A percentile compares a stretch with the other conserved stretches of the same genome.
Conservation (phyloP, 257 asterid genomes). For the Solanum peruvianum region DNA sequence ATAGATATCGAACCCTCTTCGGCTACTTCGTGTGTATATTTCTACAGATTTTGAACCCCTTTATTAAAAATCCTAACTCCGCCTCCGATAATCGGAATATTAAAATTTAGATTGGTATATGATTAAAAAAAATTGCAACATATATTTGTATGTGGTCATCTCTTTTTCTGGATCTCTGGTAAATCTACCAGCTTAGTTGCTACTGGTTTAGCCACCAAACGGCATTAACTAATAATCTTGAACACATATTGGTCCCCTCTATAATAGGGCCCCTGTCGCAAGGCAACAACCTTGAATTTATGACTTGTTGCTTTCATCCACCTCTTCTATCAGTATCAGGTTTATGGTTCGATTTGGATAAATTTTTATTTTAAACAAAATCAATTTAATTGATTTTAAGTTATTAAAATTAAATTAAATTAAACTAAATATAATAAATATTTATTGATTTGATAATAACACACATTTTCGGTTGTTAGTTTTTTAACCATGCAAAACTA, state of each 20-base stretch:
- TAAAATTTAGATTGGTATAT: too few species aligned
- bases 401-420: too few species aligned
- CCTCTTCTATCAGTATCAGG: neutral
- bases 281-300: neutral
- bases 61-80: too few species aligned
- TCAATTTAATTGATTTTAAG: too few species aligned
- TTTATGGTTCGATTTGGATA: neutral
- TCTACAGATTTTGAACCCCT: too few species aligned
- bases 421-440: too few species aligned
- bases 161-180: neutral
- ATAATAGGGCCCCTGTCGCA: neutral
- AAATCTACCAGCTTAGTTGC: neutral
- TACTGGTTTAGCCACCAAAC: neutral
- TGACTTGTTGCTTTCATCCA: conserved; percentile 43
- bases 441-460: too few species aligned
- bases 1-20: too few species aligned
- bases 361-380: neutral
- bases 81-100: rapidly evolving
- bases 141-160: neutral
- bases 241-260: neutral
- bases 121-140: neutral
- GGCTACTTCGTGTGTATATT: too few species aligned
- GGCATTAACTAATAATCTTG: neutral
- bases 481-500: neutral
- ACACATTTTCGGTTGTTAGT: neutral